phyloP scores from a whole-genome alignment of 257 asterid species.

The Gynochthodes officinalis region DNA sequence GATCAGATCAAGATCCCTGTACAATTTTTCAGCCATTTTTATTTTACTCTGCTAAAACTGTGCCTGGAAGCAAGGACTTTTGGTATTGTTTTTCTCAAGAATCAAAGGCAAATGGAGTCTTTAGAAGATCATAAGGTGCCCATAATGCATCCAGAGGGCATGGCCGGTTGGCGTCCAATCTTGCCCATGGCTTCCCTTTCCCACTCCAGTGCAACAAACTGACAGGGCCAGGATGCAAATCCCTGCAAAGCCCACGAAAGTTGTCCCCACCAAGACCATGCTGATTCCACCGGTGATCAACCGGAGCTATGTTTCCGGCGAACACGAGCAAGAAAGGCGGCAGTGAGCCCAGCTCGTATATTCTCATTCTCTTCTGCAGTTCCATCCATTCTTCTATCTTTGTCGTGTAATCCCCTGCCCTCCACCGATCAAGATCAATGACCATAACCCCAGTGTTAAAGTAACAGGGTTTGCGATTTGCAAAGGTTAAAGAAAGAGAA shows the following conservation, averaged over 20 bases:
- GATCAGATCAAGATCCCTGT: slow-evolving; percentile 1
- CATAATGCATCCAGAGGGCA: slow-evolving; percentile 91
- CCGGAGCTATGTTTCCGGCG: slow-evolving; percentile 78
- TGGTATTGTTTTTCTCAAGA: slow-evolving; percentile 37
- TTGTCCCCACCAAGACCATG: slow-evolving; percentile 95
- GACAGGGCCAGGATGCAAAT: slow-evolving; percentile 89
- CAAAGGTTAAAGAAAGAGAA: slow-evolving; percentile 66
- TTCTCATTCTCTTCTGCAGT: slow-evolving; percentile 78
- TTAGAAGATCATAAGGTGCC: slow-evolving; percentile 93
- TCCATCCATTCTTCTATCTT: slow-evolving; percentile 97
- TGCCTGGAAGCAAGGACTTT: too few relatives aligned
- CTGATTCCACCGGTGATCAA: slow-evolving; percentile 89
- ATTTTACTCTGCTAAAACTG: too few relatives aligned
- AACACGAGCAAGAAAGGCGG: slow-evolving; percentile 90
- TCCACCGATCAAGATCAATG: slow-evolving; percentile 76
- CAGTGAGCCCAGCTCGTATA: slow-evolving; percentile 75
- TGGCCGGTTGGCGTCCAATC: slow-evolving; percentile 79
- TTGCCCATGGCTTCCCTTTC: slow-evolving; percentile 95
- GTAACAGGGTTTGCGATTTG: slow-evolving; percentile 67
- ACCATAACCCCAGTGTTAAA: slow-evolving; percentile 98
- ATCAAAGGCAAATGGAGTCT: slow-evolving; percentile 72
- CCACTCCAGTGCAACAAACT: slow-evolving; percentile 97
- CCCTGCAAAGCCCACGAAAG: slow-evolving; percentile 82
- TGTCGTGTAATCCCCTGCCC: slow-evolving; percentile 63
- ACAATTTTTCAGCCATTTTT: not conserved